These are phyloP conservation scores for Apiospora arundinis DNA, from an alignment of 2,329 filamentous ascomycete genomes.

Conservation along the genomic window DNA sequence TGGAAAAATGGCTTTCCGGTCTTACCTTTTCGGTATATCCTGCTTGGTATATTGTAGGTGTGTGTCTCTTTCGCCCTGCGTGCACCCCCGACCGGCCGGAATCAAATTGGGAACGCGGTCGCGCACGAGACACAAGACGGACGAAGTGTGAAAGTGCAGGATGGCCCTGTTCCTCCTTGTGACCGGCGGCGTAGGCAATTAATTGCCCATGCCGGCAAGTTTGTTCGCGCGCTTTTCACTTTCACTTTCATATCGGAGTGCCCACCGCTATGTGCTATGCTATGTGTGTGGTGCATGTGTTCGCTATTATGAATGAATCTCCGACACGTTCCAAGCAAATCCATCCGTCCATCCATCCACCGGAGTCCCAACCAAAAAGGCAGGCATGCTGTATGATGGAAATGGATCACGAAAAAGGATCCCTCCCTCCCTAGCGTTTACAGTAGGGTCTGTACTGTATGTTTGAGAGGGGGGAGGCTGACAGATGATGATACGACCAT, in stretches of 20 bases:
- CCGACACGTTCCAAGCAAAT: conserved; percentile 6
- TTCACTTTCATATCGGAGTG: conserved; percentile 1
- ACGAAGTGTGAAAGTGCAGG: conserved; percentile 10
- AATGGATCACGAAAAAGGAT: not conserved
- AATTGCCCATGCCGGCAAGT: not conserved
- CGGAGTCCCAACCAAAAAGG: not conserved
- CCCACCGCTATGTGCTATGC: conserved; percentile 1
- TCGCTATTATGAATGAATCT: not conserved
- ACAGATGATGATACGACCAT: conserved; percentile 13
- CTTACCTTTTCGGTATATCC: not conserved
- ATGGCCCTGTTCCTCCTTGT: not conserved
- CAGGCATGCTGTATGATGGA: not conserved
- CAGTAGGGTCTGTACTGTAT: too few species aligned
- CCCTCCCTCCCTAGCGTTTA: not conserved
- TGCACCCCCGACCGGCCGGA: conserved; percentile 9
- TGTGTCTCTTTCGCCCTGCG: conserved; percentile 6
- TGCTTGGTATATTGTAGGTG: not conserved
- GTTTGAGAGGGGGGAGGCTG: not conserved
- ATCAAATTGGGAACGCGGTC: conserved; percentile 11
- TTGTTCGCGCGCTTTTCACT: too few species aligned
- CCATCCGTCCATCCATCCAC: not conserved
- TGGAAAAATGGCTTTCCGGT: not conserved
- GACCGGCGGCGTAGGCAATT: not conserved
- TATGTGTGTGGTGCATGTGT: not conserved
- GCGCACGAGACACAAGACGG: conserved; percentile 11